Evolutionary conservation across 1,139 yeast species (phyloP), one percentile per base, ranked within the genome.

Genomic region (Sugiyamaella paludigena): DNA sequence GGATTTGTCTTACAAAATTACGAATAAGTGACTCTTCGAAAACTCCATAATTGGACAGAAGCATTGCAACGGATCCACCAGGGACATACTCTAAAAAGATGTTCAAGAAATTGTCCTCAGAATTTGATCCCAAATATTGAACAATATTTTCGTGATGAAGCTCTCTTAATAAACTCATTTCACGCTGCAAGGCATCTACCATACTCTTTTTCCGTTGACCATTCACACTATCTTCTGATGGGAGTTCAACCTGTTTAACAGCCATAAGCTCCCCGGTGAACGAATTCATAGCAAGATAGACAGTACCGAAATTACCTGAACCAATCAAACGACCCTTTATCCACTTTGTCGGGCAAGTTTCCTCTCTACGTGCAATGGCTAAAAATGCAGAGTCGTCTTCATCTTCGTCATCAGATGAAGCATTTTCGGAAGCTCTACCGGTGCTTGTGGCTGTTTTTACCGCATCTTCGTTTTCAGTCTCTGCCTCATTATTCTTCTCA

Each of bases 181-280:
- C 98, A 58, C 87, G 84, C 59, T 86, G 87, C 52, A 87, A 66
- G 1, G 96, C 95, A 53, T 86, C 94, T 24, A 86, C 79, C 86
- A 91, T 84, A 69, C 73, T 65, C 63, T 74, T 69, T 72, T 84
- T 73, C 62, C 75, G 52, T 72, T 77, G 62, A 49, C 62, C 72
- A 35, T 60, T 63, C 51, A 71, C 77, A 47, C 66, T 52, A 29
- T 58, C 61, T 13, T 61, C 67, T 13, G 61, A 53, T 1, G 87
- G 84, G 16, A 89, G 66, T 38, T 84, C 84, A 0, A 92, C 96
- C 65, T 91, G 97, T 62, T 92, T 92, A 11, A 92, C 96, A 0
- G 98, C 98, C 96, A 92, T 88, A 48, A 92, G 73, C 63, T 89
- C 98, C 38, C 98, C 98, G 0, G 96, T 89, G 39, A 84, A 71